Evolutionary conservation across 768 basidiomycete species (phyloP).

Genomic region (Russula ochroleuca): DNA sequence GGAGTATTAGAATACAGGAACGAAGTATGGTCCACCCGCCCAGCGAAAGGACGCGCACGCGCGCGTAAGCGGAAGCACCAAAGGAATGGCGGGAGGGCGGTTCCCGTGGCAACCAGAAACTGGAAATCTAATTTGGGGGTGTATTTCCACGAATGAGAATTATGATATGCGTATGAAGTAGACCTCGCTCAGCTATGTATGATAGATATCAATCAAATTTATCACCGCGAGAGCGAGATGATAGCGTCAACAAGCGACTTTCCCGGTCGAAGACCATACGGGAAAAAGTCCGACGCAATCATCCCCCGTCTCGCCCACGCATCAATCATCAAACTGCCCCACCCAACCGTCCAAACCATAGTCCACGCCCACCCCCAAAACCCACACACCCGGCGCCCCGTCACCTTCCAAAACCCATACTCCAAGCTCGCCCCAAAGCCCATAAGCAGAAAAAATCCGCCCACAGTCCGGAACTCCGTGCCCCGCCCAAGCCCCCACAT

Average conservation of each 20-base stretch:
- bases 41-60: no score
- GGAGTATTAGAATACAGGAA: no score
- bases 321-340: constrained; percentile 33
- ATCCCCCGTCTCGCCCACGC: constrained; percentile 22
- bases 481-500: constrained; percentile 58
- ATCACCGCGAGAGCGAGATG: background rate
- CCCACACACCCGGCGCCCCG: constrained; percentile 48
- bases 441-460: constrained; percentile 56
- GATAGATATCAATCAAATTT: background rate
- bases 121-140: constrained; percentile 35
- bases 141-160: constrained; percentile 23
- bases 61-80: no score
- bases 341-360: constrained; percentile 43
- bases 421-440: constrained; percentile 53
- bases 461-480: constrained; percentile 41
- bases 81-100: no score
- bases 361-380: constrained; percentile 53
- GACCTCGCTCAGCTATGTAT: background rate
- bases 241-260: constrained; percentile 5
- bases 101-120: no score
- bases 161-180: background rate
- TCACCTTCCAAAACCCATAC: constrained; percentile 40
- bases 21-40: no score
- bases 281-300: constrained; percentile 14
- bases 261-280: constrained; percentile 5